phyloP scores from a whole-genome alignment of 495 filamentous ascomycete species.

The Tuber indicum region DNA sequence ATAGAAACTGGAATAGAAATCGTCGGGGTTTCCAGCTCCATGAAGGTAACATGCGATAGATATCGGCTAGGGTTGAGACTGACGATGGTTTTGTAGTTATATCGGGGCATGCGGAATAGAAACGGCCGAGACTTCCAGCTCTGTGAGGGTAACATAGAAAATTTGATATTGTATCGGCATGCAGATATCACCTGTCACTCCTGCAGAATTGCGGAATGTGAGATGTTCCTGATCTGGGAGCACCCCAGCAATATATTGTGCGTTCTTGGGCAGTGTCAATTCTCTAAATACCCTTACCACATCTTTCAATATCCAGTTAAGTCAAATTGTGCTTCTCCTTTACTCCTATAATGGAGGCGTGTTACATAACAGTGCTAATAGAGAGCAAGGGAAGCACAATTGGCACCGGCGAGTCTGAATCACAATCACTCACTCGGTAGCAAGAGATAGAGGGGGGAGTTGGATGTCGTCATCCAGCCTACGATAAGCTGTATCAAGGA shows the following conservation, averaged over 20 bases:
- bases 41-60: neutral
- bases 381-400: neutral
- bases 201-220: neutral
- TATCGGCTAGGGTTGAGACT: neutral
- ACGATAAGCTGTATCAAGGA: neutral
- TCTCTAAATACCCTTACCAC: neutral
- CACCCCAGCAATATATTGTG: neutral
- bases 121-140: neutral
- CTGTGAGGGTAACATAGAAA: neutral
- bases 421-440: neutral
- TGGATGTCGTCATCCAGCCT: neutral
- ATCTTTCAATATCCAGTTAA: neutral
- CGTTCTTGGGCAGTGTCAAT: neutral
- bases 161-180: neutral
- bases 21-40: too few species aligned
- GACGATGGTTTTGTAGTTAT: neutral
- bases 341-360: neutral
- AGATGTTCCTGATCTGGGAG: neutral
- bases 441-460: neutral
- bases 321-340: neutral
- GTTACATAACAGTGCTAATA: neutral
- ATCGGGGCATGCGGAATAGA: neutral
- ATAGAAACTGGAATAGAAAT: too few species aligned
- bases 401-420: neutral
- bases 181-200: neutral